phyloP scores from a whole-genome alignment of 139 green algal species.

The Pseudopediastrum boryanum region DNA sequence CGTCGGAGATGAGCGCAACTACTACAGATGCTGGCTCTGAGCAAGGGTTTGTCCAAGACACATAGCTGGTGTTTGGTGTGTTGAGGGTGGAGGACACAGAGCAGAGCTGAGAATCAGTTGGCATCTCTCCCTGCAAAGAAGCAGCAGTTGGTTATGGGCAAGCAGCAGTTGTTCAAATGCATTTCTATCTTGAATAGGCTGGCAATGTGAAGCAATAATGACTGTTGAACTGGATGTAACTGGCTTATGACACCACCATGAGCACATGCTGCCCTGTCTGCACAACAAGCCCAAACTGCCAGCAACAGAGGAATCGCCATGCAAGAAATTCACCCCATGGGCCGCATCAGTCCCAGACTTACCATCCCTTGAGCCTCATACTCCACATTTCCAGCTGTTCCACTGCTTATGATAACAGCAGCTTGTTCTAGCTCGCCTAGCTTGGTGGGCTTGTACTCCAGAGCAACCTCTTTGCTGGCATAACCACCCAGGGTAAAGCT shows the following conservation, averaged over 20 bases:
- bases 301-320: too few species aligned
- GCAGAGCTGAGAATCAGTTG: slow-evolving; percentile 1
- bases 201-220: too few species aligned
- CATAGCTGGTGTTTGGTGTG: neutral
- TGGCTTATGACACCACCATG: too few species aligned
- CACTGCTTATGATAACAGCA: neutral
- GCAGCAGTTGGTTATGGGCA: too few species aligned
- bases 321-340: too few species aligned
- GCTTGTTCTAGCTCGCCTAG: neutral
- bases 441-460: slow-evolving; percentile 25
- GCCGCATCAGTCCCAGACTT: too few species aligned
- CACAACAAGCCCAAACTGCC: too few species aligned
- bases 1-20: slow-evolving; percentile 1
- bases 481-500: neutral
- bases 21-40: neutral
- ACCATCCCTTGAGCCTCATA: too few species aligned
- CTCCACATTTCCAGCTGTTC: slow-evolving; percentile 19
- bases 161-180: too few species aligned
- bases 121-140: slow-evolving; percentile 24
- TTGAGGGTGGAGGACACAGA: neutral
- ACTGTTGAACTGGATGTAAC: too few species aligned
- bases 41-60: slow-evolving; percentile 25
- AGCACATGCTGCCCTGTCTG: too few species aligned
- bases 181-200: too few species aligned
- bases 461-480: neutral